A percentile compares a stretch with the other conserved stretches of the same genome.
These are phyloP conservation scores for Blastobotrys capitulatus DNA, from an alignment of 1,139 yeast genomes.

Conservation along the genomic window DNA sequence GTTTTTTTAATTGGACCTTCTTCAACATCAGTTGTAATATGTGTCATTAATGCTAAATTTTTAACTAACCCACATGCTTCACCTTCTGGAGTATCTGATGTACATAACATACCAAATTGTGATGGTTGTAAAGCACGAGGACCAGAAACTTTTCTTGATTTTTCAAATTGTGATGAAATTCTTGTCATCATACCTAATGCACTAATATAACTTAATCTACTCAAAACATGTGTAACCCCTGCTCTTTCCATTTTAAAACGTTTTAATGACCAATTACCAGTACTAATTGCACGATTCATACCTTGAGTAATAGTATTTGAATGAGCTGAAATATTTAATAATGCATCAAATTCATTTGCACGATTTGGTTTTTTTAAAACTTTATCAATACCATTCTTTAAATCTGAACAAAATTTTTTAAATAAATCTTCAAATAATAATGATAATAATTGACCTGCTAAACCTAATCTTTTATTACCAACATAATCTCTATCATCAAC, in stretches of 20 bases:
- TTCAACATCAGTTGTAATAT: conserved; percentile 96
- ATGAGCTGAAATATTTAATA: conserved; percentile 81
- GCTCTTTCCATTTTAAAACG: conserved; percentile 99
- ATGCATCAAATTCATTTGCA: conserved; percentile 92
- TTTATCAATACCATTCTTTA: conserved; percentile 91
- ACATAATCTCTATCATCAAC: conserved; percentile 98
- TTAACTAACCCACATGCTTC: conserved; percentile 99
- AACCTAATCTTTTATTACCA: conserved; percentile 93
- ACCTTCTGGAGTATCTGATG: conserved; percentile 99
- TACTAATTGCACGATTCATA: conserved; percentile 90
- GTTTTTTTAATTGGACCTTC: conserved; percentile 78
- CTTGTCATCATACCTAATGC: conserved; percentile 99
- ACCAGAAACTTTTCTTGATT: conserved; percentile 95
- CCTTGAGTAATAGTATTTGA: conserved; percentile 93
- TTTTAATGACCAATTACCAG: conserved; percentile 98
- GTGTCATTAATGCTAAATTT: conserved; percentile 96
- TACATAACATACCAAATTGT: conserved; percentile 97
- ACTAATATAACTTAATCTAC: conserved; percentile 84
- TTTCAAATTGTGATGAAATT: conserved; percentile 95
- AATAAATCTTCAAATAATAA: conserved; percentile 91
- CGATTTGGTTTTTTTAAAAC: conserved; percentile 89
- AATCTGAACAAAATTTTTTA: conserved; percentile 90
- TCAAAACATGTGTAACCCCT: conserved; percentile 95
- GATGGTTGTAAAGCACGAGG: conserved; percentile 99
- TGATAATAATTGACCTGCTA: conserved; percentile 97